A percentile compares a stretch with the other conserved stretches of the same genome.
Conservation (phyloP, 2,329 filamentous ascomycete genomes). For the Ascochyta clinopodiicola region DNA sequence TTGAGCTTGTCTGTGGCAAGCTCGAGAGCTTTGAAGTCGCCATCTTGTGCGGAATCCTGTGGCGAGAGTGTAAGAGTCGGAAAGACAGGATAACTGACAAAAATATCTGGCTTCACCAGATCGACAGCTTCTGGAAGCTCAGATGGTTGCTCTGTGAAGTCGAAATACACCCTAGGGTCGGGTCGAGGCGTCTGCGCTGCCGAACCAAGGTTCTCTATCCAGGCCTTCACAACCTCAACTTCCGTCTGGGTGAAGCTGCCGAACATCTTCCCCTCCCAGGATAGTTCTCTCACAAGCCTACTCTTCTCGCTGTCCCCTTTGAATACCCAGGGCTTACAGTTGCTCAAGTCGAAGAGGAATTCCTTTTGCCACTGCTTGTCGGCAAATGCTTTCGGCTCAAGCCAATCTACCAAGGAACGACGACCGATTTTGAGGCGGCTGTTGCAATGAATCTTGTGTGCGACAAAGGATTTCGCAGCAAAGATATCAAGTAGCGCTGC, state of each 20-base stretch:
- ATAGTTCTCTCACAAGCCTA: slow-evolving; percentile 51
- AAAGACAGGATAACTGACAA: slow-evolving; percentile 1
- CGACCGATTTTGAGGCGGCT: slow-evolving; percentile 51
- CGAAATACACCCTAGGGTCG: slow-evolving; percentile 27
- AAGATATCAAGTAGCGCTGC: slow-evolving; percentile 41
- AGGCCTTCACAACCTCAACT: slow-evolving; percentile 44
- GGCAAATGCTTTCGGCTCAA: slow-evolving; percentile 45
- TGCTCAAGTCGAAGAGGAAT: slow-evolving; percentile 47
- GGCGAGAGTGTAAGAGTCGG: not conserved
- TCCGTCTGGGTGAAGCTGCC: slow-evolving; percentile 57
- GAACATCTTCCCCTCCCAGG: slow-evolving; percentile 59
- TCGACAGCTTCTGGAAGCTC: not conserved
- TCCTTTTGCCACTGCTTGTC: slow-evolving; percentile 43
- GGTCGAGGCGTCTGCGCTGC: not conserved
- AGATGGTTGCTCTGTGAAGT: slow-evolving; percentile 23
- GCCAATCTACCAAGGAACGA: slow-evolving; percentile 51
- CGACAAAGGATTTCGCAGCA: slow-evolving; percentile 47
- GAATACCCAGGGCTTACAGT: slow-evolving; percentile 51
- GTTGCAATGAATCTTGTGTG: slow-evolving; percentile 51
- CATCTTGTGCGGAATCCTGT: not conserved
- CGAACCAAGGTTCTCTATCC: slow-evolving; percentile 49
- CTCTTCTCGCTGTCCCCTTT: slow-evolving; percentile 51
- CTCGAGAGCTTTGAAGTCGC: not conserved
- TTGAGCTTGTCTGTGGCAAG: slow-evolving; percentile 1
- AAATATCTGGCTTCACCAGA: not conserved